phyloP scores from a whole-genome alignment of 495 filamentous ascomycete genomes.

The Tetracladium setigerum region DNA sequence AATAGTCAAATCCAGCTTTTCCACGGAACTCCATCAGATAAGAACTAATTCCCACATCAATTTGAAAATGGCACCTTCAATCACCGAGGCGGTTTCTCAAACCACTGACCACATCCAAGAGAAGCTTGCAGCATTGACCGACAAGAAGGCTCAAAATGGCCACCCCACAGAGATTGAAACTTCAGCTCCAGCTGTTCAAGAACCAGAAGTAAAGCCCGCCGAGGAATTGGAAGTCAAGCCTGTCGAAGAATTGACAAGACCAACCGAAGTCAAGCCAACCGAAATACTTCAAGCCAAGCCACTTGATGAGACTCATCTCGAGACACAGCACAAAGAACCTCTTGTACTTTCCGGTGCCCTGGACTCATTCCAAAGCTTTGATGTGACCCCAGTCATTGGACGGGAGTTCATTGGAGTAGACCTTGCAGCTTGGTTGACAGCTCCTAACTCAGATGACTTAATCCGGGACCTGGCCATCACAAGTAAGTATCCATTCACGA shows the following conservation, averaged over 20 bases:
- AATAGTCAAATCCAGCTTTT: not conserved
- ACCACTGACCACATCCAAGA: slow-evolving; percentile 15
- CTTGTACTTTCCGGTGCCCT: slow-evolving; percentile 36
- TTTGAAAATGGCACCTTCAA: slow-evolving; percentile 19
- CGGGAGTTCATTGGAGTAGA: slow-evolving; percentile 54
- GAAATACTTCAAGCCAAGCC: not conserved
- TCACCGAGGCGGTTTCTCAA: slow-evolving; percentile 14
- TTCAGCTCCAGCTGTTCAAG: slow-evolving; percentile 6
- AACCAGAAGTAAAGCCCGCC: not conserved
- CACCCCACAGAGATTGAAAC: not conserved
- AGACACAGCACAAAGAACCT: slow-evolving; percentile 12
- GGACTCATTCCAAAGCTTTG: slow-evolving; percentile 50
- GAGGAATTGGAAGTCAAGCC: too few relatives aligned
- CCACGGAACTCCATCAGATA: not conserved
- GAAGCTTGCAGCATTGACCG: slow-evolving; percentile 9
- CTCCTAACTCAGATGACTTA: slow-evolving; percentile 58
- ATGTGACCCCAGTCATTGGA: slow-evolving; percentile 62
- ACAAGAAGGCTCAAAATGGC: not conserved
- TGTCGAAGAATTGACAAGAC: too few relatives aligned
- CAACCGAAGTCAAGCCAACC: too few relatives aligned
- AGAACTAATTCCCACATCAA: too few relatives aligned
- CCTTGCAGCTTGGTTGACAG: slow-evolving; percentile 53
- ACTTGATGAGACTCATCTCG: slow-evolving; percentile 1
- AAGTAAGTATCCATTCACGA: slow-evolving; percentile 34
- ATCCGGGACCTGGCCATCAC: slow-evolving; percentile 63